Conservation (phyloP, 2,329 filamentous ascomycete genomes). For the Periconia sp. region DNA sequence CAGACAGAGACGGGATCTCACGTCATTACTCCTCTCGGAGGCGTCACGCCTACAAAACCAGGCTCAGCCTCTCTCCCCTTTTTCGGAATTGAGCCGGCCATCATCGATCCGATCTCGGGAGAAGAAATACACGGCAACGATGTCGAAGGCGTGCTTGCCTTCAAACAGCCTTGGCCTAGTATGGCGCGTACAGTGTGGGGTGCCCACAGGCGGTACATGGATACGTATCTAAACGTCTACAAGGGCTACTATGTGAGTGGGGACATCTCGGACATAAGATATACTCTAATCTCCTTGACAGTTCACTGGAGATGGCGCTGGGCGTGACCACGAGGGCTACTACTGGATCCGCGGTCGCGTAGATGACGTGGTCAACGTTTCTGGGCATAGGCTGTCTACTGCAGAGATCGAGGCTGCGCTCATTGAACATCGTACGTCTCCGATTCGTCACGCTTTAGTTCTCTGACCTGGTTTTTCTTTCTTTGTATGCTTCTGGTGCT, state of each 20-base stretch:
- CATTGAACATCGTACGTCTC: slow-evolving; percentile 73
- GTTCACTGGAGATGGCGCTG: slow-evolving; percentile 93
- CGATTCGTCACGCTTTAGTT: neutral
- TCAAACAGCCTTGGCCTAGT: slow-evolving; percentile 97
- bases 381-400: slow-evolving; percentile 91
- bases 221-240: slow-evolving; percentile 97
- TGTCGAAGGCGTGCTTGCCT: slow-evolving; percentile 92
- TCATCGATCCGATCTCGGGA: slow-evolving; percentile 94
- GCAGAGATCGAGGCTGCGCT: slow-evolving; percentile 97
- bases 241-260: slow-evolving; percentile 90
- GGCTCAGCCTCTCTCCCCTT: slow-evolving; percentile 95
- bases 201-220: slow-evolving; percentile 97
- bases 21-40: slow-evolving; percentile 90
- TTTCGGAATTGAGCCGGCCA: slow-evolving; percentile 96
- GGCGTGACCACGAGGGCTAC: slow-evolving; percentile 95
- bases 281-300: slow-evolving; percentile 39
- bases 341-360: slow-evolving; percentile 99
- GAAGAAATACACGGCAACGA: slow-evolving; percentile 94
- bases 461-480: neutral
- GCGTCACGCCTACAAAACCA: slow-evolving; percentile 94
- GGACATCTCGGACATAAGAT: neutral
- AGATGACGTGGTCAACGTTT: slow-evolving; percentile 98
- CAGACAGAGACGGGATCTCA: slow-evolving; percentile 98
- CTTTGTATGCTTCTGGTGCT: slow-evolving; percentile 9
- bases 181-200: slow-evolving; percentile 99